Conservation (phyloP, 1,284 basidiomycete genomes). For the Pseudozyma hubeiensis region DNA sequence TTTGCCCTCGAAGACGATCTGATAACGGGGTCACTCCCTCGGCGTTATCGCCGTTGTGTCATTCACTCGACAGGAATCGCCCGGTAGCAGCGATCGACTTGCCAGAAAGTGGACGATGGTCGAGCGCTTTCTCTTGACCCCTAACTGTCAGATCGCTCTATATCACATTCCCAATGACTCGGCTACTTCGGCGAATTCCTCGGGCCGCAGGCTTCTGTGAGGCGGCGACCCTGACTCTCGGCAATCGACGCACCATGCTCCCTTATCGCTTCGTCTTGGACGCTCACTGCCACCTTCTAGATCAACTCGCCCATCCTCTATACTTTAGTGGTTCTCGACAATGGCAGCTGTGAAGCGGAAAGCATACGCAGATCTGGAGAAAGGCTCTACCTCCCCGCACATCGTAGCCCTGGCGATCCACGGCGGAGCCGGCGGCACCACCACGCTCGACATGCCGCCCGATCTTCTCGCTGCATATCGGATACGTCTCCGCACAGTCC, state of each 20-base stretch:
- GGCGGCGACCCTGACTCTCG: not conserved
- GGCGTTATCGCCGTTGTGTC: no score
- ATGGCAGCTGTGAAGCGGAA: not conserved
- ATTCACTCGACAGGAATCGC: no score
- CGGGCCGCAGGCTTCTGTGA: constrained; percentile 7
- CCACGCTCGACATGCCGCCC: constrained; percentile 24
- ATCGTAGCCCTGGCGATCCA: constrained; percentile 48
- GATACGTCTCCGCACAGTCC: constrained; percentile 73
- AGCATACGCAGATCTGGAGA: constrained; percentile 1
- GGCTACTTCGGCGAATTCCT: constrained; percentile 8
- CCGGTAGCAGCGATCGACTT: no score
- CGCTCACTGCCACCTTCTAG: no score
- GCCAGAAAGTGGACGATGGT: no score
- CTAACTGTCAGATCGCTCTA: no score
- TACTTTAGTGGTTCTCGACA: not conserved
- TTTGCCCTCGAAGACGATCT: no score
- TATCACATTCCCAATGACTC: not conserved
- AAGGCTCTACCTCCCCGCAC: not conserved
- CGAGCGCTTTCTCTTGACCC: no score
- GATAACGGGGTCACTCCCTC: no score
- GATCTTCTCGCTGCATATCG: constrained; percentile 75
- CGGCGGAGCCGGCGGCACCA: constrained; percentile 48
- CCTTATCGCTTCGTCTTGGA: not conserved
- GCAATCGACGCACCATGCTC: constrained; percentile 5
- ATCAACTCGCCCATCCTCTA: no score